Percentiles rank a stretch among this genome's conserved stretches.
phyloP scores from a whole-genome alignment of 257 asterid genomes.

The Fraxinus americana region DNA sequence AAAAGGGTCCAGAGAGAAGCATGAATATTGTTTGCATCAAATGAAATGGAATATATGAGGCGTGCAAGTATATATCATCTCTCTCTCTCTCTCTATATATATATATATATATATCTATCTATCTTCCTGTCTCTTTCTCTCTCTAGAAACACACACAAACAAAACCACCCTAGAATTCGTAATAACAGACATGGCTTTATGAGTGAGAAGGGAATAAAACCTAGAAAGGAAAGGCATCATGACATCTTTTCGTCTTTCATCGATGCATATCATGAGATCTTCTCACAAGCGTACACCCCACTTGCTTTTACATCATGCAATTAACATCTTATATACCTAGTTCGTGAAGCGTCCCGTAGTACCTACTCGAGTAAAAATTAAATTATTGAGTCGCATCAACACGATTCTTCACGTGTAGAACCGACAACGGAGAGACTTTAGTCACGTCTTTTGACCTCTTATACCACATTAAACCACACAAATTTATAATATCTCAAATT shows the following conservation, averaged over 20 bases:
- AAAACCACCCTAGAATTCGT: conserved; percentile 20
- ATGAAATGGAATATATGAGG: conserved; percentile 18
- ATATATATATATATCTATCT: neutral
- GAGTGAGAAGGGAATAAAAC: conserved; percentile 37
- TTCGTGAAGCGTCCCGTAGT: neutral
- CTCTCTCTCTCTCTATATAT: neutral
- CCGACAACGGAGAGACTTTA: too few species aligned
- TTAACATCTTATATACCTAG: neutral
- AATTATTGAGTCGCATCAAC: too few species aligned
- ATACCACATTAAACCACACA: neutral
- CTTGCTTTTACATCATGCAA: conserved; percentile 2
- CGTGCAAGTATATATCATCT: conserved; percentile 26
- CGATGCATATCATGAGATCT: conserved; percentile 9
- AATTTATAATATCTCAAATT: neutral
- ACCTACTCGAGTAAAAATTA: too few species aligned
- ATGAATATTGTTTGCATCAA: neutral
- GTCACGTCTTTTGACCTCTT: too few species aligned
- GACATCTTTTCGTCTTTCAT: conserved; percentile 29
- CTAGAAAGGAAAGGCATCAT: conserved; percentile 34
- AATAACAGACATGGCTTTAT: conserved; percentile 61
- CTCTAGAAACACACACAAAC: conserved; percentile 6
- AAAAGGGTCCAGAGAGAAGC: neutral
- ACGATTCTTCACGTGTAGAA: too few species aligned
- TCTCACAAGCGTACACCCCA: neutral
- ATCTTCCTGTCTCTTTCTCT: neutral